Percentiles rank a stretch among this genome's conserved stretches.
Evolutionary conservation across 768 basidiomycete genomes (phyloP).

Genomic region (Leccinellum albellum): DNA sequence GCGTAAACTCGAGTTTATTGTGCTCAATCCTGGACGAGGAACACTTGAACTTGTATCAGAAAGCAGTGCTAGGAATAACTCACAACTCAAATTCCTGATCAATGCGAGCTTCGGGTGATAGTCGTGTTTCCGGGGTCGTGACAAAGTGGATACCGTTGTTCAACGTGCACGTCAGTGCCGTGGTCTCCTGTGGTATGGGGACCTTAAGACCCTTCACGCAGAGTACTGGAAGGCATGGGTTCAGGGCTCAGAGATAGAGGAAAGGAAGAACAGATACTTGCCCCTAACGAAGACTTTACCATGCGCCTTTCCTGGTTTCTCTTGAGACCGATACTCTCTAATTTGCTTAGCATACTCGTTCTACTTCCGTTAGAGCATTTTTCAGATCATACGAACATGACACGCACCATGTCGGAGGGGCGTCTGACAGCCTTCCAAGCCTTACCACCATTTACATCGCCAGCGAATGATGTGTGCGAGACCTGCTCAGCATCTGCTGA

Average conservation of each 20-base stretch:
- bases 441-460: slow-evolving; percentile 74
- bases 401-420: slow-evolving; percentile 89
- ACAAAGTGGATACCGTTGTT: slow-evolving; percentile 98
- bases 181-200: slow-evolving; percentile 74
- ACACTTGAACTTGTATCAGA: neutral
- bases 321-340: slow-evolving; percentile 71
- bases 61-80: slow-evolving; percentile 26
- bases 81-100: slow-evolving; percentile 92
- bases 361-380: slow-evolving; percentile 37
- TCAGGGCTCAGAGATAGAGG: neutral
- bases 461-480: slow-evolving; percentile 66
- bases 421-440: slow-evolving; percentile 87
- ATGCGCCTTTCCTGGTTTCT: slow-evolving; percentile 73
- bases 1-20: slow-evolving; percentile 91
- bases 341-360: slow-evolving; percentile 94
- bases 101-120: slow-evolving; percentile 58
- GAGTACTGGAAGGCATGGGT: slow-evolving; percentile 48
- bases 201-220: slow-evolving; percentile 70
- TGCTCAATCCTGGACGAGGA: slow-evolving; percentile 68
- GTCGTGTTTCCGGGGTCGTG: slow-evolving; percentile 74
- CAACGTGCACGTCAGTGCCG: slow-evolving; percentile 77
- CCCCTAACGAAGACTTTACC: slow-evolving; percentile 96
- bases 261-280: slow-evolving; percentile 27
- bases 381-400: neutral
- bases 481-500: slow-evolving; percentile 69